These are phyloP conservation scores for Fusarium bactridioides DNA, from an alignment of 2,329 filamentous ascomycete genomes.

Conservation along the genomic window DNA sequence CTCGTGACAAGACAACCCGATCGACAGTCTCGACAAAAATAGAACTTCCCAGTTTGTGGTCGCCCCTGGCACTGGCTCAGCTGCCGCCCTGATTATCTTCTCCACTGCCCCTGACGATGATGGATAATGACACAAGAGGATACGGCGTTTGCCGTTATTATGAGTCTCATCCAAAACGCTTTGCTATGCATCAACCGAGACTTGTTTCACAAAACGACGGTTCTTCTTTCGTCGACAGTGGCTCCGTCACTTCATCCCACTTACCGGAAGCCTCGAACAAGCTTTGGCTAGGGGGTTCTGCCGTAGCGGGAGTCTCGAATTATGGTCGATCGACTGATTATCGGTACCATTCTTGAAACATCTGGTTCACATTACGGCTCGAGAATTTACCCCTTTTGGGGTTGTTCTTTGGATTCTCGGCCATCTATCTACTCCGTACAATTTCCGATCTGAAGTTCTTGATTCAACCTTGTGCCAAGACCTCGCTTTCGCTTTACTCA, in stretches of 20 bases:
- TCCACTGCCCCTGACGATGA: conserved; percentile 39
- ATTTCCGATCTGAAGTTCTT: neutral
- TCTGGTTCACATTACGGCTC: neutral
- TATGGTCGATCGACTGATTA: conserved; percentile 9
- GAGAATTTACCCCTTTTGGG: neutral
- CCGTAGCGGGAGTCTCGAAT: conserved; percentile 20
- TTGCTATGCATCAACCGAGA: conserved; percentile 21
- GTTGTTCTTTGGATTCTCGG: neutral
- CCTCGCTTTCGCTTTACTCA: neutral
- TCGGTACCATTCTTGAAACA: conserved; percentile 15
- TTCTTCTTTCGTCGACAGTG: neutral
- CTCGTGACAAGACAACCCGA: conserved; percentile 4
- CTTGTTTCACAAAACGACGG: conserved; percentile 24
- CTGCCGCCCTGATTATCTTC: conserved; percentile 35
- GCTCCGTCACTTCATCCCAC: conserved; percentile 2
- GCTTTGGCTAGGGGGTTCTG: conserved; percentile 11
- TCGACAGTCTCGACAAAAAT: conserved; percentile 32
- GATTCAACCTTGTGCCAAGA: conserved; percentile 1
- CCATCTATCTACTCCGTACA: neutral
- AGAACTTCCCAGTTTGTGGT: conserved; percentile 14
- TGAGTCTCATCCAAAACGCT: conserved; percentile 2
- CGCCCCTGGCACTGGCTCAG: conserved; percentile 4
- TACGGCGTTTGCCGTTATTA: conserved; percentile 10
- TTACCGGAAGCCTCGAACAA: conserved; percentile 21
- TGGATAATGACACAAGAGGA: conserved; percentile 8